Base-by-base conservation (phyloP, 352 stramenopile genomes). In the Globisporangium megalacanthum region DNA sequence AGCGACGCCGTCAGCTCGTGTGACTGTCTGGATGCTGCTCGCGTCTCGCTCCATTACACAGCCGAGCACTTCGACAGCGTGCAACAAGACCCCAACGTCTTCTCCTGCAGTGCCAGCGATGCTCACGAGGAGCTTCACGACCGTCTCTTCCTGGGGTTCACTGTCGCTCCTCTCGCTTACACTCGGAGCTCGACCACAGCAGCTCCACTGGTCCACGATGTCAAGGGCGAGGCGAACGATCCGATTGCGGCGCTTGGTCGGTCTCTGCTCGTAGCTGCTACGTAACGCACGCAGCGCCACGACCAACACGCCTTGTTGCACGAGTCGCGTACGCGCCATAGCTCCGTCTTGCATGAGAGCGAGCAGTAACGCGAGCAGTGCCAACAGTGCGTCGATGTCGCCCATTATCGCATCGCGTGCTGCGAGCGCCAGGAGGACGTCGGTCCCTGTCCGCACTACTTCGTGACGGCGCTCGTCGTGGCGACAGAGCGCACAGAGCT, bases 281-380 rank as follows among this genome's bases (percentile, higher is more conserved):
- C 57, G 53, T 19, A 72, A 39, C 22, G 55, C 68, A 10, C 47
- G 11, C 13, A 77, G 37, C 7, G 70, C 64, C 45, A 85, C 44
- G 1, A 54, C 60, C 39, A 85, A 19, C 10, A 73, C 69, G 1
- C 72, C 72, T 10, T 54, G 58, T 15, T 61, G 58, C 10, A 59
- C 56, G 2, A 70, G 53, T 0, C 56, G 41, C 2, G 22, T 15
- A 29, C 69, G 64, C 19, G 56, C 60, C 3, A 54, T 39, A 4
- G 58, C 31, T 9, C 67, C 69, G 22, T 75, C 69, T 19, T 70
- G 42, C 25, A 70, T 17, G 17, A 88, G 61, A 42, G 69, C 36
- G 35, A 60, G 55, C 0, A 88, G 49, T 19, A 88, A 42, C 65
- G 85, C 70, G 22, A 88, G 52, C 41, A 85, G 57, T 51, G 70